A percentile compares a stretch with the other conserved stretches of the same genome.
Conservation (phyloP, 345 rosid genomes). For the Arabidopsis suecica region DNA sequence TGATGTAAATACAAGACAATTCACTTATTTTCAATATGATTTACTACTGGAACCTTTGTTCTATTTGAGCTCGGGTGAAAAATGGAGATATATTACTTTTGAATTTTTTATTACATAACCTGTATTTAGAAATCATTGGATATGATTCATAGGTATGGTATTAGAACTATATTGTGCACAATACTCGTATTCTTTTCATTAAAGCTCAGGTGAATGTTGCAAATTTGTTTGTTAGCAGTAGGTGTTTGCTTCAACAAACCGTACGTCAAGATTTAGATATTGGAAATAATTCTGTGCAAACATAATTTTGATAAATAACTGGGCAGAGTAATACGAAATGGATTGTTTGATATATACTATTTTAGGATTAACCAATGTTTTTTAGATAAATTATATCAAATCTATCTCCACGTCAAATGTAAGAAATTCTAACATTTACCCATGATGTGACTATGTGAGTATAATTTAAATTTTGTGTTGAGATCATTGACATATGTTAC, state of each 20-base stretch:
- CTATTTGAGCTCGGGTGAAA: not conserved
- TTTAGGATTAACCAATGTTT: not conserved
- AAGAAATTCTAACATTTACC: not conserved
- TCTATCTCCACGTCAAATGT: not conserved
- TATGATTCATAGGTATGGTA: not conserved
- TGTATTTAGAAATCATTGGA: too few relatives aligned
- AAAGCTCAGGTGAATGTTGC: not conserved
- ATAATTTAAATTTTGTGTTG: not conserved
- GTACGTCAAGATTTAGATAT: not conserved
- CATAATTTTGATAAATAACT: not conserved
- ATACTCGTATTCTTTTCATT: not conserved
- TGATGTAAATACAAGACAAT: too few relatives aligned
- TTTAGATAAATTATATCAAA: not conserved
- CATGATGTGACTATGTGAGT: not conserved
- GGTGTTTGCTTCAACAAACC: not conserved
- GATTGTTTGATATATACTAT: not conserved
- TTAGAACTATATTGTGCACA: not conserved
- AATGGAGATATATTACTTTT: not conserved
- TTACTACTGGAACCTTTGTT: not conserved
- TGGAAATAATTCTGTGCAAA: not conserved
- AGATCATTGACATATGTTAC: slow-evolving; percentile 21
- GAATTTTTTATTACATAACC: too few relatives aligned
- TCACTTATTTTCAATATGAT: not conserved
- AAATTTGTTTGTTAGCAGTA: not conserved
- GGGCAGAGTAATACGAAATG: not conserved